Base-by-base conservation (phyloP, 306 rosid species). In the Inga oerstediana region DNA sequence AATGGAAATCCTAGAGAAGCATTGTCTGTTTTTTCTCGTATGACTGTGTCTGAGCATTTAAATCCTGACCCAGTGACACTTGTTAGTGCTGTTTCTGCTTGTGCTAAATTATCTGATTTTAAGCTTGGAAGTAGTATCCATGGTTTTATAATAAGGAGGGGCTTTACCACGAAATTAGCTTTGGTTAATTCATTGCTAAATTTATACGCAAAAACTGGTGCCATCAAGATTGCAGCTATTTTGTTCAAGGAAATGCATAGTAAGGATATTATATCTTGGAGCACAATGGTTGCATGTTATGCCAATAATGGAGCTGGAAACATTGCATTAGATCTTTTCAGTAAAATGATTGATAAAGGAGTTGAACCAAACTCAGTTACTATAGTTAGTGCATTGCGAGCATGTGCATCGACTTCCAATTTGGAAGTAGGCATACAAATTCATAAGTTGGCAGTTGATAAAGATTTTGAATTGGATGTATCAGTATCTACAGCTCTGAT, bases 251-350 rank as follows among this genome's bases (percentile, higher is more conserved):
- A 72, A 82, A 91, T 91, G 89, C 81, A 82, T 5, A 64, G 76
- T 46, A 89, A 85, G 85, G 97, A 94, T 89, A 79, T 94, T 37
- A 74, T 94, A 84, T 90, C 98, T 45, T 93, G 98, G 94, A 93
- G 97, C 89, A 87, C 97, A 67, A 90, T 94, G 91, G 78, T 94
- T 74, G 93, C 97, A 5, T 94, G 94, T 81, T 87, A 86, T 87
- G 86, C 94, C 58, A 90, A 87, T 48, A 91, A 93, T 51, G 94
- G 93, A 65, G 87, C 79, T 54, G 90, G 82, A 82, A 72, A 81
- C 45, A 54, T 78, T 61, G 94, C 97, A 32, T 49, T 93, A 59
- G 77, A 84, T 78, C 83, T 88, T 78, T 91, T 91, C 85, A 74
- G 81, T 48, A 86, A 91, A 87, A 95, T 94, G 97, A 77, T 87